Conservation (phyloP, 768 basidiomycete genomes). For the Xerocomus brunneocitrinus region DNA sequence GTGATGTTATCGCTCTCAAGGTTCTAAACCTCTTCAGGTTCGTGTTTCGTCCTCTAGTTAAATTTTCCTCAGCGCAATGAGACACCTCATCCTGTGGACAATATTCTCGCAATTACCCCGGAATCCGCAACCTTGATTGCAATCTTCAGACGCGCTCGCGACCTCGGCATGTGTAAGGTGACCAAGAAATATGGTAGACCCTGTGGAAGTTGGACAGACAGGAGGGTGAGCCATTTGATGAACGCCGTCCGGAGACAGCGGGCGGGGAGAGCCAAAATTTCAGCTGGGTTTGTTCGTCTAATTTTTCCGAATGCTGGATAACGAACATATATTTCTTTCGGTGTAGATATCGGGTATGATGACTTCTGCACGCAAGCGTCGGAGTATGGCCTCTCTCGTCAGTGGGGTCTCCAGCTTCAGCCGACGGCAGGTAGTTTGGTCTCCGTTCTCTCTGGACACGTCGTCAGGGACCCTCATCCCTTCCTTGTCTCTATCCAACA, state of each 20-base stretch:
- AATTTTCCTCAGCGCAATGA: conserved; percentile 25
- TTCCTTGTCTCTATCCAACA: conserved; percentile 62
- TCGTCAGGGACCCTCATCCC: conserved; percentile 64
- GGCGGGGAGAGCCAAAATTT: conserved; percentile 81
- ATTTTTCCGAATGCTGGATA: not conserved
- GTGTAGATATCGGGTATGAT: conserved; percentile 68
- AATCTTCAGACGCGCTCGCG: conserved; percentile 78
- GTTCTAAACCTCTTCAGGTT: conserved; percentile 87
- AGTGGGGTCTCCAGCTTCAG: conserved; percentile 71
- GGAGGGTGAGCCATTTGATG: conserved; percentile 79
- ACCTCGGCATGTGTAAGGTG: conserved; percentile 83
- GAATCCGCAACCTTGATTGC: conserved; percentile 73
- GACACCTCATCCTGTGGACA: conserved; percentile 69
- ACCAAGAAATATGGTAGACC: conserved; percentile 71
- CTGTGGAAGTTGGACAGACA: conserved; percentile 91
- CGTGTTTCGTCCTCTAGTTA: conserved; percentile 13
- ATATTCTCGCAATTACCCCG: conserved; percentile 86
- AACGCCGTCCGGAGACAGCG: conserved; percentile 70
- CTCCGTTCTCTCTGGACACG: conserved; percentile 78
- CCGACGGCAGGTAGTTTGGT: conserved; percentile 43
- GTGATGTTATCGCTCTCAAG: conserved; percentile 81
- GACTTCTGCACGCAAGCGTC: conserved; percentile 41
- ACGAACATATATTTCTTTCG: not conserved
- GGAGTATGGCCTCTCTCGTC: conserved; percentile 62
- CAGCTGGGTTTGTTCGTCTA: conserved; percentile 56